These are phyloP conservation scores for Effrenium voratum DNA, from an alignment of 73 alveolate genomes.

Conservation along the genomic window DNA sequence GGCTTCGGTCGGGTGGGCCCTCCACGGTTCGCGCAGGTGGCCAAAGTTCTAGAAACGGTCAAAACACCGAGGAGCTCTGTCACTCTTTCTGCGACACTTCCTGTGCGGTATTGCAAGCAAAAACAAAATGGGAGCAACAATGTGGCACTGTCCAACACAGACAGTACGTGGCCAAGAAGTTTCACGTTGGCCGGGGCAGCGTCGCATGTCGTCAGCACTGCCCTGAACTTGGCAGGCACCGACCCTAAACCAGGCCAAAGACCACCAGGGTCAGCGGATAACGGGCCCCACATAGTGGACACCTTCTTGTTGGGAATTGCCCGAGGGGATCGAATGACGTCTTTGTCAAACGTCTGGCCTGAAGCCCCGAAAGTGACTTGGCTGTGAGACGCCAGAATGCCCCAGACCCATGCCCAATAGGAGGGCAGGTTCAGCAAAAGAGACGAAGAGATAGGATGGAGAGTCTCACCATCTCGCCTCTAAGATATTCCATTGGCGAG, in stretches of 20 bases:
- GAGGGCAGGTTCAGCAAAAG: not conserved
- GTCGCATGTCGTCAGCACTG: constrained; percentile 25
- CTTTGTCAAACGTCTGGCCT: not conserved
- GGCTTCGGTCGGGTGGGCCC: too few relatives aligned
- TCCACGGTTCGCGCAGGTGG: too few relatives aligned
- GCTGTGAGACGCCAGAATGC: not conserved
- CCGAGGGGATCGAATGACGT: not conserved
- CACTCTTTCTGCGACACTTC: not conserved
- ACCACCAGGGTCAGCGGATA: not conserved
- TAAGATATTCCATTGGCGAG: too few relatives aligned
- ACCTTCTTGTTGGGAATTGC: constrained; percentile 5
- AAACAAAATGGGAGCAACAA: not conserved
- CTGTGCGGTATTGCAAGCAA: constrained; percentile 16
- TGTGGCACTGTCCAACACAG: not conserved
- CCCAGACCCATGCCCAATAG: constrained; percentile 10
- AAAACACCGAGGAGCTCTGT: not conserved
- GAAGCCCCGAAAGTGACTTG: not conserved
- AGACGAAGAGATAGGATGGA: too few relatives aligned
- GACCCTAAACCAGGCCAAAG: not conserved
- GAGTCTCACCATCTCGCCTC: too few relatives aligned
- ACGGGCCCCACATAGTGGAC: not conserved
- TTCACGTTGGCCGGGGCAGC: constrained; percentile 54
- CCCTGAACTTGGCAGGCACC: not conserved
- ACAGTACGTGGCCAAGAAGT: not conserved
- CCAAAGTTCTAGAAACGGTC: not conserved